phyloP scores from a whole-genome alignment of 2,329 filamentous ascomycete genomes.

The Decorospora gaudefroyi region DNA sequence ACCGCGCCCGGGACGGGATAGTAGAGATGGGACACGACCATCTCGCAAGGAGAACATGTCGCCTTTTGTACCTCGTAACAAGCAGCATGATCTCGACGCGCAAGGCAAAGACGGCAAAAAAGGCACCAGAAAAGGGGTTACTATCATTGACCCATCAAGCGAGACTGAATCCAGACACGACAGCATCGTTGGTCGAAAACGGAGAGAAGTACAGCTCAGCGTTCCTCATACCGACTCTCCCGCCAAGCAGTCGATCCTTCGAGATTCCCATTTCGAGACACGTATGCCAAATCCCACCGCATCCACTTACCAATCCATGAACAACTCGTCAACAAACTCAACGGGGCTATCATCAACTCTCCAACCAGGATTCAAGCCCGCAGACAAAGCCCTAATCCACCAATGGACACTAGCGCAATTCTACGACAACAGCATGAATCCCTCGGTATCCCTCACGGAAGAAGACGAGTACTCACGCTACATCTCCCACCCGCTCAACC shows the following conservation, averaged over 20 bases:
- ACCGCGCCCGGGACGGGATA: conserved; percentile 78
- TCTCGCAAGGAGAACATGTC: conserved; percentile 81
- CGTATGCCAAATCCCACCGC: conserved; percentile 27
- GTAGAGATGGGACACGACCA: conserved; percentile 72
- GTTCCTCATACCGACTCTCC: conserved; percentile 42
- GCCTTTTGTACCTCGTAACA: conserved; percentile 76
- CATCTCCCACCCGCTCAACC: conserved; percentile 81
- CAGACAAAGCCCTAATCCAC: conserved; percentile 79
- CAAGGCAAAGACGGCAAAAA: conserved; percentile 66
- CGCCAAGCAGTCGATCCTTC: conserved; percentile 50
- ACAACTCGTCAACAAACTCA: conserved; percentile 37
- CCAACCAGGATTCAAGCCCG: conserved; percentile 52
- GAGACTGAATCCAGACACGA: conserved; percentile 38
- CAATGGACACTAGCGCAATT: conserved; percentile 90
- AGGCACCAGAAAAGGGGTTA: conserved; percentile 68
- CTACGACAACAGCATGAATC: conserved; percentile 82
- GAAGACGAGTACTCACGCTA: conserved; percentile 87
- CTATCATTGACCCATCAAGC: conserved; percentile 65
- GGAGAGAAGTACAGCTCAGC: conserved; percentile 29
- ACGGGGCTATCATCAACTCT: conserved; percentile 33
- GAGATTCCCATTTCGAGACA: conserved; percentile 47
- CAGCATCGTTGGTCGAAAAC: conserved; percentile 26
- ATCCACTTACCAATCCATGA: conserved; percentile 30
- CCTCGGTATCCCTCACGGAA: conserved; percentile 75
- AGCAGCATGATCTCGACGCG: conserved; percentile 50